A percentile compares a stretch with the other conserved stretches of the same genome.
phyloP scores from a whole-genome alignment of 2,329 filamentous ascomycete species.

The Ceratocystiopsis brevicomis region DNA sequence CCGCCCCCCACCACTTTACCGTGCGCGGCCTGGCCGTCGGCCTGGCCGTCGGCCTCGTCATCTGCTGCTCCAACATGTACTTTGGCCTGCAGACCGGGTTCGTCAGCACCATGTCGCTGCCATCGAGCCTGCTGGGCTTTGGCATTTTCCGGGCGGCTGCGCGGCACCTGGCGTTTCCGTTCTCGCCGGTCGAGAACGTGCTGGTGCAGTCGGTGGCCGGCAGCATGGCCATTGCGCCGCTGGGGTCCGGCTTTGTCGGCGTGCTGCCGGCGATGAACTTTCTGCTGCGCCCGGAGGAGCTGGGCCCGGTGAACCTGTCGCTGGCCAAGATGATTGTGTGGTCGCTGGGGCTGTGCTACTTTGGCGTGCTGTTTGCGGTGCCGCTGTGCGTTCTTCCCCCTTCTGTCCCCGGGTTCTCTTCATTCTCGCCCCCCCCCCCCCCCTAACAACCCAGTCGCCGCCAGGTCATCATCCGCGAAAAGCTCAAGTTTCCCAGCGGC shows the following conservation, averaged over 20 bases:
- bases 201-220: constrained; percentile 91
- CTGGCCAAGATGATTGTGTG: constrained; percentile 69
- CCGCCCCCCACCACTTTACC: constrained; percentile 56
- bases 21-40: constrained; percentile 62
- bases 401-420: neutral
- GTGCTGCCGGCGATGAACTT: constrained; percentile 89
- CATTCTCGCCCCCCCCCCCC: neutral
- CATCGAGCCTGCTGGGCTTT: constrained; percentile 82
- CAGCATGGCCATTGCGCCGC: constrained; percentile 87
- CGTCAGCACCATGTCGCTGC: constrained; percentile 83
- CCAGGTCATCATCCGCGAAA: constrained; percentile 84
- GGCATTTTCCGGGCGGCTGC: constrained; percentile 74
- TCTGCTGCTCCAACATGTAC: constrained; percentile 95
- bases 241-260: constrained; percentile 89
- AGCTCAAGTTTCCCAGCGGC: constrained; percentile 83
- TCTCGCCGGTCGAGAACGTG: constrained; percentile 90
- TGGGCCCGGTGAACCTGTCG: constrained; percentile 53
- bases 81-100: constrained; percentile 51
- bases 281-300: constrained; percentile 57
- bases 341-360: constrained; percentile 86
- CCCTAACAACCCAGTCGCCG: constrained; percentile 30
- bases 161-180: constrained; percentile 56
- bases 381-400: constrained; percentile 36
- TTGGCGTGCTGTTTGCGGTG: constrained; percentile 91
- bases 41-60: constrained; percentile 67